These are phyloP conservation scores for Scheffersomyces illinoinensis DNA, from an alignment of 1,139 yeast species.

Conservation along the genomic window DNA sequence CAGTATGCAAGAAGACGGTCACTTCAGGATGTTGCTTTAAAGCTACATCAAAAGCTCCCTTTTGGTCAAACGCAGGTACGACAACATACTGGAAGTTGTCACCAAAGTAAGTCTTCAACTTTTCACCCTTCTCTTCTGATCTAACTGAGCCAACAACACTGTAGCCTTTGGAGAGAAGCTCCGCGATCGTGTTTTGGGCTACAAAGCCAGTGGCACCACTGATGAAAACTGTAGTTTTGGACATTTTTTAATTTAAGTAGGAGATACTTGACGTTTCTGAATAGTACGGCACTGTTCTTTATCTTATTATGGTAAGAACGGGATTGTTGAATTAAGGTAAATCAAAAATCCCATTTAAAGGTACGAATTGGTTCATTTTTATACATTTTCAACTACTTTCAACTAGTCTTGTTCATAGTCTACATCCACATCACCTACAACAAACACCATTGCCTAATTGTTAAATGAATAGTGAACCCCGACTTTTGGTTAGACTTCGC, in stretches of 20 bases:
- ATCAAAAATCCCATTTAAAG: too few relatives aligned
- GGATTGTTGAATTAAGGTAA: too few relatives aligned
- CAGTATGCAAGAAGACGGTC: constrained; percentile 27
- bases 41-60: constrained; percentile 33
- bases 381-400: too few relatives aligned
- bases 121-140: constrained; percentile 31
- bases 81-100: constrained; percentile 28
- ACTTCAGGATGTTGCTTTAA: constrained; percentile 29
- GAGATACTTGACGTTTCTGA: too few relatives aligned
- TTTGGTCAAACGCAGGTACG: constrained; percentile 26
- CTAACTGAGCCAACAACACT: constrained; percentile 39
- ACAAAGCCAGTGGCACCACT: constrained; percentile 45
- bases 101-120: constrained; percentile 18
- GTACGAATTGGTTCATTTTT: too few relatives aligned
- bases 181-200: constrained; percentile 29
- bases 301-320: too few relatives aligned
- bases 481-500: too few relatives aligned
- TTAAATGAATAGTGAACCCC: too few relatives aligned
- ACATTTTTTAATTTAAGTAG: constrained; percentile 30
- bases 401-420: too few relatives aligned
- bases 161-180: constrained; percentile 27
- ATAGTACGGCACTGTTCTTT: too few relatives aligned
- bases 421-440: too few relatives aligned
- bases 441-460: too few relatives aligned
- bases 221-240: constrained; percentile 25